These are phyloP conservation scores for Fabrea salina DNA, from an alignment of 169 alveolate genomes.

Conservation along the genomic window DNA sequence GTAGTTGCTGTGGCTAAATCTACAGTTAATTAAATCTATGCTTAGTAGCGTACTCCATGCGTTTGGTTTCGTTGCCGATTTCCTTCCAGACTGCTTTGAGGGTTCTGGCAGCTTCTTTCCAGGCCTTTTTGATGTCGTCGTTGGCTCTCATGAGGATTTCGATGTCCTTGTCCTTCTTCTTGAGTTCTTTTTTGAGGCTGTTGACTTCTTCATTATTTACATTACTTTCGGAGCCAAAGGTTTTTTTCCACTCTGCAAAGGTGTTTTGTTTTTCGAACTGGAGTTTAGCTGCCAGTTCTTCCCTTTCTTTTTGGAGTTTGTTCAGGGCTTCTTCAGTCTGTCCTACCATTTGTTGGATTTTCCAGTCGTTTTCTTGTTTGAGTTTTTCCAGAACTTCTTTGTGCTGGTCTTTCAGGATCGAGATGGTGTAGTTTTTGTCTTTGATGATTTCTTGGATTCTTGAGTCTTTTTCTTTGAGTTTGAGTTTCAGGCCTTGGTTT, in stretches of 20 bases:
- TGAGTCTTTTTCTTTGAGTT: neutral
- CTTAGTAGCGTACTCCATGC: neutral
- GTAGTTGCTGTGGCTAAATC: too few species aligned
- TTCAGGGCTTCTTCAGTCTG: slow-evolving; percentile 15
- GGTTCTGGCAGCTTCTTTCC: slow-evolving; percentile 18
- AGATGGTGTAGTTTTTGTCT: slow-evolving; percentile 14
- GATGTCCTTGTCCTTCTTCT: slow-evolving; percentile 7
- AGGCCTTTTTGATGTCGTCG: slow-evolving; percentile 1
- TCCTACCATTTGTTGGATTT: neutral
- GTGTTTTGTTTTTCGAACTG: neutral
- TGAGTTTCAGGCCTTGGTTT: neutral
- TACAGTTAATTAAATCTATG: slow-evolving; percentile 23
- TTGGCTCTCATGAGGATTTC: neutral
- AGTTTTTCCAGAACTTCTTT: neutral
- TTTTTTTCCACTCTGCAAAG: neutral
- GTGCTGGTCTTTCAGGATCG: neutral
- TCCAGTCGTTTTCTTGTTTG: slow-evolving; percentile 10
- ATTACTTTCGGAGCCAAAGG: neutral
- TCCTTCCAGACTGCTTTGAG: slow-evolving; percentile 16
- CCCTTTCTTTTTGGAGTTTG: slow-evolving; percentile 19
- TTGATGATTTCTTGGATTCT: slow-evolving; percentile 19
- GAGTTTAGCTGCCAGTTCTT: neutral
- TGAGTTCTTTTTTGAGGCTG: neutral
- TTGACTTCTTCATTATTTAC: neutral
- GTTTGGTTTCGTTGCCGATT: slow-evolving; percentile 9